These are phyloP conservation scores for Dioszegia hungarica DNA, from an alignment of 768 basidiomycete genomes.

Conservation along the genomic window DNA sequence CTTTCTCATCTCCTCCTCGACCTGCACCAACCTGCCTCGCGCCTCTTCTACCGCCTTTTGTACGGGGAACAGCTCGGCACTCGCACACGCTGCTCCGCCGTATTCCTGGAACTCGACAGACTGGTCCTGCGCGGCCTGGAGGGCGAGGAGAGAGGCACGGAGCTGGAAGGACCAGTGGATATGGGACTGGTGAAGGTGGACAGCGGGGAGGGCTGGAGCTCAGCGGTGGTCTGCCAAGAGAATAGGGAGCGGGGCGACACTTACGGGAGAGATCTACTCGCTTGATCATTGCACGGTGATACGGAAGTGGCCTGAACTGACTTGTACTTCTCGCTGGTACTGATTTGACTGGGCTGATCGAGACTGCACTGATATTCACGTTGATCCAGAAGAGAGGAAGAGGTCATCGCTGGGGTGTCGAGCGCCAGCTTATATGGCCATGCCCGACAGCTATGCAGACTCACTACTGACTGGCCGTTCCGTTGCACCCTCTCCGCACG, in stretches of 20 bases:
- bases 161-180: not conserved
- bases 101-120: constrained; percentile 6
- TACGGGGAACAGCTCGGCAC: not conserved
- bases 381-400: no score
- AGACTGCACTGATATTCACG: no score
- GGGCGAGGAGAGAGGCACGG: not conserved
- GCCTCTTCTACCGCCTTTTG: constrained; percentile 2
- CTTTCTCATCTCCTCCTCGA: not conserved
- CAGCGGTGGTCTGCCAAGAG: not conserved
- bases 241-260: no score
- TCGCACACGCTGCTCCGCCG: constrained; percentile 5
- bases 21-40: not conserved
- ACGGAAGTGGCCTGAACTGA: no score
- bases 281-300: no score
- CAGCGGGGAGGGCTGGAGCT: not conserved
- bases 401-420: no score
- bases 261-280: not conserved
- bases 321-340: no score
- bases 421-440: no score
- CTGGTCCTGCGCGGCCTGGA: not conserved
- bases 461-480: no score
- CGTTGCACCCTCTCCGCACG: no score
- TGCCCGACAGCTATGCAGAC: no score
- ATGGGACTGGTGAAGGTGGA: not conserved
- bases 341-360: no score